Base-by-base conservation (phyloP, 495 filamentous ascomycete species). In the Xylaria intraflava region DNA sequence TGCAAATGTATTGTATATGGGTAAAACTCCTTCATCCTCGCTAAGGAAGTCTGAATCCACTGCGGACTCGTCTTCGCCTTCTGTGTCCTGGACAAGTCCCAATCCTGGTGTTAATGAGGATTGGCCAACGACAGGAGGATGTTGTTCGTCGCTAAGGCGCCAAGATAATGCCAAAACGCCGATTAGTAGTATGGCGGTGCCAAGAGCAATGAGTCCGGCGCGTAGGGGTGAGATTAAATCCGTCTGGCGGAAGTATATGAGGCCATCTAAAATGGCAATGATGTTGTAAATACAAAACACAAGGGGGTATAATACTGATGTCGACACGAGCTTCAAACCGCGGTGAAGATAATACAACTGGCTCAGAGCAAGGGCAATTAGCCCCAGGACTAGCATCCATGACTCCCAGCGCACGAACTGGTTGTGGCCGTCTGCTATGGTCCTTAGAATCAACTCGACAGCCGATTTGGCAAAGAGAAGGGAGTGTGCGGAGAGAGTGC, bases 241-340 rank as follows among this genome's bases (percentile, higher is more conserved):
- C 26, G 85, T 85, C 70, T 99, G 94, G 43, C 82, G 80, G 74
- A 97, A 99, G 69, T 99, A 99, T 48, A 99, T 93, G 48, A 99
- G 76, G 16, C 93, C 93, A 71, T 99, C 94, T 55, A 97, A 74
- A 58, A 97, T 99, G 53, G 93, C 94, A 57, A 96, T 92, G 60
- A 99, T 96, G 77, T 99, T 99, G 76, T 97, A 99, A 57, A 96
- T 84, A 81, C 93, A 99, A 72, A 99, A 99, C 31, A 96, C 90
- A 62, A 97, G 86, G 6, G 93, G 93, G 72, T 99, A 99, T 59
- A 99, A 80, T 46, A 99, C 83, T 70, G 89, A 95, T 16, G 93
- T 97, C 47, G 90, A 96, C 68, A 92, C 90, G 36, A 97, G 76
- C 65, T 95, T 95, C 53, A 99, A 76, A 46, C 93, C 93, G 17